Evolutionary conservation across 768 basidiomycete species (phyloP).

Genomic region (Termitomyces sp.): DNA sequence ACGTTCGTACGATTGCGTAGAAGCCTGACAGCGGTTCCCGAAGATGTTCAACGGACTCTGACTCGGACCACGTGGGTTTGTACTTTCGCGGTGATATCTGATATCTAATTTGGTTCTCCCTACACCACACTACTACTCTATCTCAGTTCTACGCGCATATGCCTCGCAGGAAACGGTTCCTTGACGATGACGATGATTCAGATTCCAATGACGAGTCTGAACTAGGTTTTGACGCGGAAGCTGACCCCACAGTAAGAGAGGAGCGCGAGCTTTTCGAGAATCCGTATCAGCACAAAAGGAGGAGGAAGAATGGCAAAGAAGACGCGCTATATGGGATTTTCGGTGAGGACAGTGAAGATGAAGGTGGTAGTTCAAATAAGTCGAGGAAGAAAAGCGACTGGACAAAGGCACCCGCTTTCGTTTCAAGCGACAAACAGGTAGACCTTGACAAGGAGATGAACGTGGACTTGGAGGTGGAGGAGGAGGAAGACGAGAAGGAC

Average conservation of each 20-base stretch:
- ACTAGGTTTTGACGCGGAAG: slow-evolving; percentile 37
- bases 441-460: slow-evolving; percentile 37
- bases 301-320: slow-evolving; percentile 61
- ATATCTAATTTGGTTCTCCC: slow-evolving; percentile 1
- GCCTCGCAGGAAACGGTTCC: slow-evolving; percentile 71
- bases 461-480: slow-evolving; percentile 20
- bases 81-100: background rate
- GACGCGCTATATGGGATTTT: slow-evolving; percentile 75
- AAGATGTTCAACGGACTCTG: too few relatives aligned
- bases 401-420: slow-evolving; percentile 75
- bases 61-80: background rate
- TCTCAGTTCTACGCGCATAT: slow-evolving; percentile 27
- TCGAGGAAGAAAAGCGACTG: slow-evolving; percentile 50
- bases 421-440: slow-evolving; percentile 49
- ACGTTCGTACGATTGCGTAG: too few relatives aligned
- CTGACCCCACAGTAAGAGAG: slow-evolving; percentile 59
- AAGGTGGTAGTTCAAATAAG: slow-evolving; percentile 26
- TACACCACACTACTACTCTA: background rate
- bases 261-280: slow-evolving; percentile 75
- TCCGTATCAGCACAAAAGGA: slow-evolving; percentile 68
- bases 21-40: too few relatives aligned
- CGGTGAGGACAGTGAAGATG: slow-evolving; percentile 66
- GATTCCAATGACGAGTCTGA: slow-evolving; percentile 61
- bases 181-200: slow-evolving; percentile 65
- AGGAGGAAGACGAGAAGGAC: slow-evolving; percentile 26